phyloP scores from a whole-genome alignment of 176 grass and related monocot genomes.

The Triticum turgidum region DNA sequence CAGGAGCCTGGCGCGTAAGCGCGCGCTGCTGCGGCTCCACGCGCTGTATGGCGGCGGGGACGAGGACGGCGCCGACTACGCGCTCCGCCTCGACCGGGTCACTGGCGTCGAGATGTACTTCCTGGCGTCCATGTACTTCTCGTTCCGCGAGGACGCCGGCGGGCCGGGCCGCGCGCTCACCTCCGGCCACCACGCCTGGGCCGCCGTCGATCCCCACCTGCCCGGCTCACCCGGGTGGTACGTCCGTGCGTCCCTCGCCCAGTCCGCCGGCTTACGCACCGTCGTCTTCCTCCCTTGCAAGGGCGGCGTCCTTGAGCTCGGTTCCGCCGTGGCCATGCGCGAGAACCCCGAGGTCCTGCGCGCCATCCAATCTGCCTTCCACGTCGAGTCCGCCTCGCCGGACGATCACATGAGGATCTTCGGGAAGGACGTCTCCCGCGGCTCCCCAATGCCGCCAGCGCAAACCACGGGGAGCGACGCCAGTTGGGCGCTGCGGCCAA shows the following conservation, averaged over 20 bases:
- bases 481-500: conserved; percentile 22
- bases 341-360: conserved; percentile 51
- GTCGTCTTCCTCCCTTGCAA: conserved; percentile 69
- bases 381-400: not conserved
- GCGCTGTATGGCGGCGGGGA: too few species aligned
- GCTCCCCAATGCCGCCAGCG: not conserved
- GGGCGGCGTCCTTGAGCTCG: conserved; percentile 74
- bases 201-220: conserved; percentile 18
- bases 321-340: conserved; percentile 51
- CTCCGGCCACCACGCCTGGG: too few species aligned
- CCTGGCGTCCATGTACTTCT: too few species aligned
- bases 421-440: conserved; percentile 37
- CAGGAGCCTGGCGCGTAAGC: too few species aligned
- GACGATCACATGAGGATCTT: conserved; percentile 51
- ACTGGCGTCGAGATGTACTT: too few species aligned
- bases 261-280: conserved; percentile 63
- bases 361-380: conserved; percentile 45
- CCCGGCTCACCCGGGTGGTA: conserved; percentile 39
- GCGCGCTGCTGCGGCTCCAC: too few species aligned
- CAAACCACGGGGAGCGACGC: not conserved
- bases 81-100: too few species aligned
- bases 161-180: too few species aligned
- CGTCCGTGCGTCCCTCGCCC: conserved; percentile 61
- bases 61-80: too few species aligned
- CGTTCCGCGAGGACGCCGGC: too few species aligned